Evolutionary conservation across 306 rosid genomes (phyloP).

Genomic region (Begonia fuchsioides): DNA sequence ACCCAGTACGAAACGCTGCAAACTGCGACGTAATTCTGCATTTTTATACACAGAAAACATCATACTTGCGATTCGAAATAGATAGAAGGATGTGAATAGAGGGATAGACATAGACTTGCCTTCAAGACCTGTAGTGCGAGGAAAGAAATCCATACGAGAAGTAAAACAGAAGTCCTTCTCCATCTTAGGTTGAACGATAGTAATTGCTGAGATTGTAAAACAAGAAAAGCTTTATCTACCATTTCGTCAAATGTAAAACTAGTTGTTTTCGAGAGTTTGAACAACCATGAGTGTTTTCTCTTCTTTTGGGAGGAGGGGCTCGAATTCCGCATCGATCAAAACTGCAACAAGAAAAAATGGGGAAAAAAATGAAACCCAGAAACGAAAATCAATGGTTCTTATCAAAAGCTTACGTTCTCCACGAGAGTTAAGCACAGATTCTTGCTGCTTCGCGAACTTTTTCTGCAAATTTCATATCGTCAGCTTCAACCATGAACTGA

Average conservation of each 20-base stretch:
- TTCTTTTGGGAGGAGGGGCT: constrained; percentile 39
- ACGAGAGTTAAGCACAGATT: constrained; percentile 20
- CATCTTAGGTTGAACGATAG: constrained; percentile 52
- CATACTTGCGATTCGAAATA: neutral
- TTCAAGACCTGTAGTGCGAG: constrained; percentile 60
- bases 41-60: neutral
- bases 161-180: constrained; percentile 36
- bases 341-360: constrained; percentile 24
- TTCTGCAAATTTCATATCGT: constrained; percentile 23
- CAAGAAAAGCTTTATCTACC: neutral
- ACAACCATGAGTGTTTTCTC: constrained; percentile 45
- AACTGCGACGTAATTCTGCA: constrained; percentile 44
- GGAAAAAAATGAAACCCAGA: neutral
- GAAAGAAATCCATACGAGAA: constrained; percentile 48
- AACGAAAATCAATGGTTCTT: neutral
- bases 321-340: constrained; percentile 30
- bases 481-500: too few species aligned
- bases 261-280: neutral
- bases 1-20: constrained; percentile 76
- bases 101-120: constrained; percentile 24
- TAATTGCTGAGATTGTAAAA: constrained; percentile 33
- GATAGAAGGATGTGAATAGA: constrained; percentile 1
- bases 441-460: constrained; percentile 25
- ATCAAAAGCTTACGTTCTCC: constrained; percentile 28
- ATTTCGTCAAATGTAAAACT: neutral